Base-by-base conservation (phyloP, 768 basidiomycete genomes). In the Xerocomellus amylosporus region DNA sequence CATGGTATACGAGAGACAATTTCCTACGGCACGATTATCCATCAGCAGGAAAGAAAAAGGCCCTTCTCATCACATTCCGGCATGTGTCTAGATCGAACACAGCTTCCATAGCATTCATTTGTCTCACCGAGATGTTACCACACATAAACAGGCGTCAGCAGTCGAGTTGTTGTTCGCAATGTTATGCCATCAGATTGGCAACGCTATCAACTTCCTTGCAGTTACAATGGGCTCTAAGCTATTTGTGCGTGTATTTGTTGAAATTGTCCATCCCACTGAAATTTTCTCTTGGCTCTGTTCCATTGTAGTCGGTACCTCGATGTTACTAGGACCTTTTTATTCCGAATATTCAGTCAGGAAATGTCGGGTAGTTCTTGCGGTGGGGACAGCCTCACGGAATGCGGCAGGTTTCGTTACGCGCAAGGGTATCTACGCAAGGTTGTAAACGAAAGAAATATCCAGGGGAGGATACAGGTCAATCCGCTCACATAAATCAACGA, bases 121-220 rank as follows among this genome's bases (percentile, higher is more conserved):
- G 24, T 2, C 24, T 24, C 26, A 28, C 26, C 26, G 26, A 28
- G 26, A 28, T 28, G 26, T 24, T 24, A 24, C 24, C 24, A 24
- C 24, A 24, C 2, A 24, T 24, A 24, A 24, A 24, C 24, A 24
- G 24, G 55, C 19, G n/a, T n/a, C 28, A 24, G 17, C 24, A 38
- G 19, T 44, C 12, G 7, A 8, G n/a, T 22, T 22, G 6, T 15
- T 28, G 17, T 39, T 14, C 36, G 20, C 19, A 20, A 26, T 26
- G 15, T 46, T 12, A 50, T 34, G 20, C 47, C 17, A n/a, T 38
- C 17, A 45, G 26, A 49, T 33, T 17, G 46, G 44, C 48, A 78
- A 54, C 63, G 59, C 1, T 80, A 80, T 58, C 40, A 28, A 28
- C 28, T 9, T 9, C 28, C 28, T 28, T 28, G 28, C 28, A 28